Evolutionary conservation across 2,329 filamentous ascomycete genomes (phyloP).

Genomic region (Hortaea werneckii): DNA sequence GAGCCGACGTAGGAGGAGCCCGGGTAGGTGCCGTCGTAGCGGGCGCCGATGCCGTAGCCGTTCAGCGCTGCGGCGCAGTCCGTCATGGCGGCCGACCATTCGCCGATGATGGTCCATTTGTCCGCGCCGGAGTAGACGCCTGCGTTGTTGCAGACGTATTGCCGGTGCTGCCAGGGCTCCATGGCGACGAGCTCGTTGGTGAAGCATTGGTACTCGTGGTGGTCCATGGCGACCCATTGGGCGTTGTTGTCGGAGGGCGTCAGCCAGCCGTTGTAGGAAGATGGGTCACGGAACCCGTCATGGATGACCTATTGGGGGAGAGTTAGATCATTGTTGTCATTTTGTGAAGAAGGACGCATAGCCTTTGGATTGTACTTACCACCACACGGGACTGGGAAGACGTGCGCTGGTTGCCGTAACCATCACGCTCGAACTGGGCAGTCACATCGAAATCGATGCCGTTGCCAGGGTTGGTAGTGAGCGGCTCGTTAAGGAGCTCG

Average conservation of each 20-base stretch:
- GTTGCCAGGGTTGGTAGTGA: constrained; percentile 30
- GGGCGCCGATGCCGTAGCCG: constrained; percentile 47
- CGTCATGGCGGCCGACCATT: constrained; percentile 60
- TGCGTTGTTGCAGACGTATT: constrained; percentile 46
- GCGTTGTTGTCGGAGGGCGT: constrained; percentile 40
- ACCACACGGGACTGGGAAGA: constrained; percentile 30
- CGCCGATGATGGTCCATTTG: constrained; percentile 58
- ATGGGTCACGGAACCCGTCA: constrained; percentile 45
- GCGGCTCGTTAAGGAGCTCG: constrained; percentile 48
- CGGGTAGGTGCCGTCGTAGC: constrained; percentile 48
- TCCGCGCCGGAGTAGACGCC: constrained; percentile 42
- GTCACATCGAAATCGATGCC: constrained; percentile 30
- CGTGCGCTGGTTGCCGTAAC: constrained; percentile 34
- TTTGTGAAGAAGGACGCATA: too few species aligned
- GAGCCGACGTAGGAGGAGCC: constrained; percentile 41
- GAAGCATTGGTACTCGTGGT: constrained; percentile 61
- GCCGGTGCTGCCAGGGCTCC: constrained; percentile 43
- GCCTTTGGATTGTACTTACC: constrained; percentile 5
- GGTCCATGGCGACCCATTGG: constrained; percentile 51
- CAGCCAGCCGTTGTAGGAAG: constrained; percentile 53
- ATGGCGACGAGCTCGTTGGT: constrained; percentile 40
- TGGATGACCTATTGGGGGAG: constrained; percentile 34
- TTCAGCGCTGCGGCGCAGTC: constrained; percentile 45
- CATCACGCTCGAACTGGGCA: constrained; percentile 46
- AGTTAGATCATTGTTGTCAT: too few species aligned